Evolutionary conservation across 768 basidiomycete species (phyloP).

Genomic region (Pleurotus tuoliensis): DNA sequence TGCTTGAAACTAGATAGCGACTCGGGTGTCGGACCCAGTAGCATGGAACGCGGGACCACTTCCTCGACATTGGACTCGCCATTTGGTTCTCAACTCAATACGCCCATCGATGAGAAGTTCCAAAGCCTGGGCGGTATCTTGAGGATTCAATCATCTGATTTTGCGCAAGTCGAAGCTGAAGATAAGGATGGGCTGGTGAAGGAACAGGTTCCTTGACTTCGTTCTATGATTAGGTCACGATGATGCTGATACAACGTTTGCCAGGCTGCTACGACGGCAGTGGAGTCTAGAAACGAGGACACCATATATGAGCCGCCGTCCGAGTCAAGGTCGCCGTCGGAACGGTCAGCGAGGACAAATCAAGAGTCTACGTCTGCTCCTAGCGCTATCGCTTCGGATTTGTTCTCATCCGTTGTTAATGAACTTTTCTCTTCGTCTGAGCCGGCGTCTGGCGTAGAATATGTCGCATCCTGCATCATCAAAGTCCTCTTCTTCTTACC

Average conservation of each 20-base stretch:
- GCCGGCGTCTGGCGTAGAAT: slow-evolving; percentile 6
- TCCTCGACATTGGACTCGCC: slow-evolving; percentile 38
- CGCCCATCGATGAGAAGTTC: slow-evolving; percentile 32
- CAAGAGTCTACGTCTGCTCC: neutral
- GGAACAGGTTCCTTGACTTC: too few relatives aligned
- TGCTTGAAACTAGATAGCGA: too few relatives aligned
- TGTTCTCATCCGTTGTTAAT: neutral
- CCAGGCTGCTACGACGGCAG: too few relatives aligned
- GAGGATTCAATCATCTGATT: neutral
- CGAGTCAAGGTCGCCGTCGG: too few relatives aligned
- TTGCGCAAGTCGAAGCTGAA: neutral
- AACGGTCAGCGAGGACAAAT: neutral
- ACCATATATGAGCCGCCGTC: too few relatives aligned
- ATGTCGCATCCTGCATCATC: slow-evolving; percentile 16
- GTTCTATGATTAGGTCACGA: too few relatives aligned
- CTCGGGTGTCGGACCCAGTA: too few relatives aligned
- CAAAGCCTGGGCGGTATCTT: neutral
- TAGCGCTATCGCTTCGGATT: neutral
- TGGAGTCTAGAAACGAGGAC: too few relatives aligned
- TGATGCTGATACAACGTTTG: too few relatives aligned
- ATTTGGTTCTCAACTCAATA: slow-evolving; percentile 37
- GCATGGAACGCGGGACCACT: slow-evolving; percentile 27
- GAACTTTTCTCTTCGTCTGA: neutral
- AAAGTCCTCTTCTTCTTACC: slow-evolving; percentile 34
- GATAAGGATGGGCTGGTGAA: too few relatives aligned